Base-by-base conservation (phyloP, 73 alveolate species). In the Symbiodinium pilosum region DNA sequence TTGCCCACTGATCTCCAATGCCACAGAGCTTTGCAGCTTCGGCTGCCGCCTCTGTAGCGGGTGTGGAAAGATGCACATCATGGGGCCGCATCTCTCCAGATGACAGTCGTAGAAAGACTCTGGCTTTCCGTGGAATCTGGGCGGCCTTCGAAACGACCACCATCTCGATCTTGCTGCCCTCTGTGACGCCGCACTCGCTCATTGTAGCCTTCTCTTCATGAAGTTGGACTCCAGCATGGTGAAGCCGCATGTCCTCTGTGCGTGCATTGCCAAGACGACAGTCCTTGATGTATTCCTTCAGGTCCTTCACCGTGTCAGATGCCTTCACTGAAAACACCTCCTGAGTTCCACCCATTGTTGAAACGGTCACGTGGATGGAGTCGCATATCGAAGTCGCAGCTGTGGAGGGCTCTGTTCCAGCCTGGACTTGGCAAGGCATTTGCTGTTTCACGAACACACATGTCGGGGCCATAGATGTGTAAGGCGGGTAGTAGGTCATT, bases 171-270 rank as follows among this genome's bases (percentile, higher is more conserved):
- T 73, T 73, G 85, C 85, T 73, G 41, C 85, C 85, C 30, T n/a
- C 85, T 16, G 85, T 36, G 32, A 73, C 43, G 85, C 85, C 85
- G 85, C 85, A 73, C 43, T 73, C 43, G 41, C 44, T 36, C 85
- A 73, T 34, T n/a, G 85, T 73, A 26, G 85, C 85, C 28, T 36
- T 73, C 30, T 43, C 85, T 12, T 73, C 85, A 43, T 73, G 41
- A n/a, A 73, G 85, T 43, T 73, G 85, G 30, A 73, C 44, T n/a
- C 85, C 85, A 30, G 85, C 85, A 36, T 73, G 85, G 14, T 73
- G 85, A 73, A 73, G 85, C 44, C 85, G 85, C 85, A 73, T 73
- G 85, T 73, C 85, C 85, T n/a, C 85, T 28, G 43, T 36, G 18
- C 34, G 12, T 18, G 43, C 85, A 30, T 73, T n/a, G 85, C 85